Evolutionary conservation across 2,329 filamentous ascomycete genomes (phyloP).

Genomic region (Neopestalotiopsis clavispora): DNA sequence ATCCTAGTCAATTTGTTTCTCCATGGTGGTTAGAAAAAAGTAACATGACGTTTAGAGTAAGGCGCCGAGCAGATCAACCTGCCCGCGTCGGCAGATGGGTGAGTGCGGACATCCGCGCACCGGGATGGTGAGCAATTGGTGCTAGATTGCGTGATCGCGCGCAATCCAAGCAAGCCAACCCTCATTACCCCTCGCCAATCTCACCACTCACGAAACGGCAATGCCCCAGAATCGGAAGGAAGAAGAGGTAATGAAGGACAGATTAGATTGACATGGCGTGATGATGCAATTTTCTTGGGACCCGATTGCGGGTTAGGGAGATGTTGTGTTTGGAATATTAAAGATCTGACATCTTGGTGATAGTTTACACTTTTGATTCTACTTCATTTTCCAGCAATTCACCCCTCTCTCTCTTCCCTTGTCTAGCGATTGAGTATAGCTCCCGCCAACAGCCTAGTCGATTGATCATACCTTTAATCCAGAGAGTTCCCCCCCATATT

Average conservation of each 20-base stretch:
- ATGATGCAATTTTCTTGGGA: conserved; percentile 17
- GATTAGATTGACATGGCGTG: conserved; percentile 5
- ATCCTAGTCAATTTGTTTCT: not conserved
- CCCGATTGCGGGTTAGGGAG: not conserved
- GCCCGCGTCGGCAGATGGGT: conserved; percentile 9
- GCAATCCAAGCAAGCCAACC: not conserved
- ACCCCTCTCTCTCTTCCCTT: not conserved
- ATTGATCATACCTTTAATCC: not conserved
- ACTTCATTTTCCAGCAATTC: not conserved
- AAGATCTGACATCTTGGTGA: not conserved
- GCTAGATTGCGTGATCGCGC: conserved; percentile 18
- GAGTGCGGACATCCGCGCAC: conserved; percentile 9
- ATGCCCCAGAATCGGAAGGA: conserved; percentile 10
- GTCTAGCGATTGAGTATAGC: not conserved
- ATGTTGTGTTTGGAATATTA: not conserved
- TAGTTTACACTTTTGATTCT: not conserved
- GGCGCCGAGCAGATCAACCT: not conserved
- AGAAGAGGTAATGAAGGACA: not conserved
- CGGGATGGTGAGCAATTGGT: conserved; percentile 19
- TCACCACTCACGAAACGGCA: not conserved
- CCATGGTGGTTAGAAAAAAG: not conserved
- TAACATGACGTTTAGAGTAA: not conserved
- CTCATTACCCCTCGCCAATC: conserved; percentile 15
- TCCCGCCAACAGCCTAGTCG: not conserved
- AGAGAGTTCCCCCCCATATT: not conserved